These are phyloP conservation scores for Smithsoniella earleae DNA, from an alignment of 163 green algal genomes.

Conservation along the genomic window DNA sequence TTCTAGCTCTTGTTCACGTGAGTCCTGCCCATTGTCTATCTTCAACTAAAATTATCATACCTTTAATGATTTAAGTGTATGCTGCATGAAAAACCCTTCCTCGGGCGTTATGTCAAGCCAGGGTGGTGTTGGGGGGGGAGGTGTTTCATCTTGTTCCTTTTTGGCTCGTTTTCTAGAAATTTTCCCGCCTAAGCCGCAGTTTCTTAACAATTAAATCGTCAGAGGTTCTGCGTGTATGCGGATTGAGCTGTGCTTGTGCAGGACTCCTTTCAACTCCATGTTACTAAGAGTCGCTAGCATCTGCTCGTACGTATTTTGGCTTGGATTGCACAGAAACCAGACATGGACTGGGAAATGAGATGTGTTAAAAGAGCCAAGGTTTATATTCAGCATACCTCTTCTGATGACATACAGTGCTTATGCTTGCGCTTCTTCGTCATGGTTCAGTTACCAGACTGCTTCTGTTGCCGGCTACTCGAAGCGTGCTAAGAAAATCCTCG, in stretches of 20 bases:
- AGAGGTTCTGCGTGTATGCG: conserved; percentile 11
- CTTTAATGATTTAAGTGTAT: neutral
- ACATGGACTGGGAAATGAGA: too few species aligned
- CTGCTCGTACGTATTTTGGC: too few species aligned
- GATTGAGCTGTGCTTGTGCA: neutral
- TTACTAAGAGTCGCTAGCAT: neutral
- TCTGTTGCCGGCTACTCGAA: too few species aligned
- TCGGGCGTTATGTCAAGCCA: neutral
- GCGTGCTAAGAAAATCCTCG: too few species aligned
- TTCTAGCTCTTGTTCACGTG: too few species aligned
- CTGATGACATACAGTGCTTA: neutral
- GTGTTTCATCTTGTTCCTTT: neutral
- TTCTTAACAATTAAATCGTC: neutral
- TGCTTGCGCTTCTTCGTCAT: neutral
- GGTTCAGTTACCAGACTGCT: too few species aligned
- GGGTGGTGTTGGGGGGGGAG: too few species aligned
- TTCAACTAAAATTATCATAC: too few species aligned
- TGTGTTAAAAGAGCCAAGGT: too few species aligned
- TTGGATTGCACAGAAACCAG: too few species aligned
- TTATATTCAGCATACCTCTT: too few species aligned
- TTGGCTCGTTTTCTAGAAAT: neutral
- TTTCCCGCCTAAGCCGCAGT: conserved; percentile 6
- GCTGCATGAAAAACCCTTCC: conserved; percentile 16
- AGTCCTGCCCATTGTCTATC: too few species aligned
- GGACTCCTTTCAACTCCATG: neutral